A percentile compares a stretch with the other conserved stretches of the same genome.
Evolutionary conservation across 2,329 filamentous ascomycete species (phyloP).

Genomic region (Fusarium anguioides): DNA sequence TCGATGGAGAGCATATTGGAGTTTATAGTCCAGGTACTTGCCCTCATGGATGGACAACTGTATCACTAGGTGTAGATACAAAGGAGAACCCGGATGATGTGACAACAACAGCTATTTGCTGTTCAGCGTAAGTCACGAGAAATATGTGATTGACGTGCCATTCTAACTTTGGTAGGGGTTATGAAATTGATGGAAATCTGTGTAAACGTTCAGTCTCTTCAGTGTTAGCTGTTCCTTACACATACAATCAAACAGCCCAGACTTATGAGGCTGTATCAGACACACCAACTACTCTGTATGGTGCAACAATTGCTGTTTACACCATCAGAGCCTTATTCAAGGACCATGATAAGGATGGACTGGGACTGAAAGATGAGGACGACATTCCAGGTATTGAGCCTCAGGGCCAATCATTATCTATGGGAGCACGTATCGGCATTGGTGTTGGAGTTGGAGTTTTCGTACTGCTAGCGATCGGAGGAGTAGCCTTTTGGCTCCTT

Average conservation of each 20-base stretch:
- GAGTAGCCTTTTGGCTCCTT: constrained; percentile 42
- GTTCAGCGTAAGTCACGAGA: constrained; percentile 54
- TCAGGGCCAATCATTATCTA: constrained; percentile 38
- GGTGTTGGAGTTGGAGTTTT: constrained; percentile 49
- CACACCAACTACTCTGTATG: constrained; percentile 53
- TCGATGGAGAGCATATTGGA: constrained; percentile 50
- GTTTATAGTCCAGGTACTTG: constrained; percentile 56
- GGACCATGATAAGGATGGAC: constrained; percentile 49
- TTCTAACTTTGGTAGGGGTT: constrained; percentile 48
- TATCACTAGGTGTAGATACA: constrained; percentile 47
- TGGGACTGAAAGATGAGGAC: constrained; percentile 51
- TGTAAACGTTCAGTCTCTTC: constrained; percentile 53
- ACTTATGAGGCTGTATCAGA: constrained; percentile 51
- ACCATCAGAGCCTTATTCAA: constrained; percentile 53
- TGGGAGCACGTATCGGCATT: constrained; percentile 51
- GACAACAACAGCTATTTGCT: constrained; percentile 56
- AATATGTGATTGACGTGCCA: neutral
- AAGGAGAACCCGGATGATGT: constrained; percentile 44
- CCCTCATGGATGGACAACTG: constrained; percentile 55
- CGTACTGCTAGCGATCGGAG: constrained; percentile 46
- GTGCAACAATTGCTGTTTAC: constrained; percentile 53
- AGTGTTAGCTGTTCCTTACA: constrained; percentile 52
- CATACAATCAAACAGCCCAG: constrained; percentile 51
- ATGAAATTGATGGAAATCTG: constrained; percentile 48
- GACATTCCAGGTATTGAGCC: constrained; percentile 42